Percentiles rank a stretch among this genome's conserved stretches.
Conservation (phyloP, 202 grass and related monocot genomes). For the Zizania palustris region DNA sequence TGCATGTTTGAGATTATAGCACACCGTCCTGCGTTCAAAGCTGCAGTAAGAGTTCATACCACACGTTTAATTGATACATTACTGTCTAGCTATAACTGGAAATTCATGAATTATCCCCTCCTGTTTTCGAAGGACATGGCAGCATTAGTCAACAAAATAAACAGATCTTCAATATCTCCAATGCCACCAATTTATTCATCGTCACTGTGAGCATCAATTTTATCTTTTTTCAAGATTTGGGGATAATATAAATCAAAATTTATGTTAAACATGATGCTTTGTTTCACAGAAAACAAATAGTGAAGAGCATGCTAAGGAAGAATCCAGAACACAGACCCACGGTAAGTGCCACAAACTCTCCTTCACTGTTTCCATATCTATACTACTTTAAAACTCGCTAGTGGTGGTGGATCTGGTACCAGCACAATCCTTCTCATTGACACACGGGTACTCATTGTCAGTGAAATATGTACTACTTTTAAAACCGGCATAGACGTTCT, state of each 20-base stretch:
- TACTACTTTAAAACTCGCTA: too few relatives aligned
- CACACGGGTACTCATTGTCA: too few relatives aligned
- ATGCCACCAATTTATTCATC: conserved; percentile 86
- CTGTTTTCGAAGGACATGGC: conserved; percentile 70
- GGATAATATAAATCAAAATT: background rate
- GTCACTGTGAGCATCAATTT: conserved; percentile 52
- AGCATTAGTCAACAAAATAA: conserved; percentile 85
- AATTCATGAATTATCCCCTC: conserved; percentile 28
- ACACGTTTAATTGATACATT: conserved; percentile 11
- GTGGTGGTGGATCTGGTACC: too few relatives aligned
- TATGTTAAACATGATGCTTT: conserved; percentile 26
- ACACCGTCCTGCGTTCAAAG: conserved; percentile 75
- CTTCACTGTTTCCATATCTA: too few relatives aligned
- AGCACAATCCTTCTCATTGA: too few relatives aligned
- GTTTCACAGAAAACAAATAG: conserved; percentile 70
- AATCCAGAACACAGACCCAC: conserved; percentile 86
- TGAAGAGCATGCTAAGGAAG: conserved; percentile 90
- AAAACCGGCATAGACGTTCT: too few relatives aligned
- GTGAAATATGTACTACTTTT: too few relatives aligned
- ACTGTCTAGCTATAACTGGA: background rate
- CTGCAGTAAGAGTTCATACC: conserved; percentile 51
- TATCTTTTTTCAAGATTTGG: background rate
- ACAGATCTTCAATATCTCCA: conserved; percentile 83
- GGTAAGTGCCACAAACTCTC: conserved; percentile 51
- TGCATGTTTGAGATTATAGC: conserved; percentile 97